phyloP scores from a whole-genome alignment of 371 early-diverging fungal species.

The Circinella umbellata region DNA sequence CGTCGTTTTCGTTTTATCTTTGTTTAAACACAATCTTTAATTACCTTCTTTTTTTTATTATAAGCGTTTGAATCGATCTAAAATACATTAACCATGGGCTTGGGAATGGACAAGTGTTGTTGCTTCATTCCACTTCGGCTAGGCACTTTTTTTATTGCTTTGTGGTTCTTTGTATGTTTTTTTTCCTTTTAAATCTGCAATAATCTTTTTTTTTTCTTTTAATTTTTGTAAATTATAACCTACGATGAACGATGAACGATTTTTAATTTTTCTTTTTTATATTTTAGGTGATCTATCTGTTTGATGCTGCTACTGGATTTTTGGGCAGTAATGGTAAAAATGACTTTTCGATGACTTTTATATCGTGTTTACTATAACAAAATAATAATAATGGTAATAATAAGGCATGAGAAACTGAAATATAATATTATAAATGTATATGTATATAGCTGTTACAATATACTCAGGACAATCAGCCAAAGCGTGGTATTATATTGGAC shows the following conservation, averaged over 20 bases:
- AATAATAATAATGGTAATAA: no score
- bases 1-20: background rate
- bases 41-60: no score
- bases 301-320: slow-evolving; percentile 52
- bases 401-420: background rate
- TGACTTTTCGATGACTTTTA: background rate
- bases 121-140: slow-evolving; percentile 51
- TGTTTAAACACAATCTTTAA: no score
- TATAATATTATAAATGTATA: background rate
- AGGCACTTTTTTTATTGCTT: slow-evolving; percentile 50
- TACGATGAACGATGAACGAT: background rate
- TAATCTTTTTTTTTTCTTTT: background rate
- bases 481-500: slow-evolving; percentile 51
- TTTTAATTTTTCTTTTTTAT: background rate
- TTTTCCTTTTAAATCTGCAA: background rate
- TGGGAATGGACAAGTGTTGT: slow-evolving; percentile 54
- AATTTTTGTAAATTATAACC: background rate
- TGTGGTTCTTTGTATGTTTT: slow-evolving; percentile 50
- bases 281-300: slow-evolving; percentile 41
- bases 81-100: slow-evolving; percentile 30
- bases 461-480: slow-evolving; percentile 52
- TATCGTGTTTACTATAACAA: no score
- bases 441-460: slow-evolving; percentile 37
- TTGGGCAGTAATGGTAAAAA: slow-evolving; percentile 48
- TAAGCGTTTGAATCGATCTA: slow-evolving; percentile 7